These are phyloP conservation scores for Echites panduratus DNA, from an alignment of 257 asterid species.

Conservation along the genomic window DNA sequence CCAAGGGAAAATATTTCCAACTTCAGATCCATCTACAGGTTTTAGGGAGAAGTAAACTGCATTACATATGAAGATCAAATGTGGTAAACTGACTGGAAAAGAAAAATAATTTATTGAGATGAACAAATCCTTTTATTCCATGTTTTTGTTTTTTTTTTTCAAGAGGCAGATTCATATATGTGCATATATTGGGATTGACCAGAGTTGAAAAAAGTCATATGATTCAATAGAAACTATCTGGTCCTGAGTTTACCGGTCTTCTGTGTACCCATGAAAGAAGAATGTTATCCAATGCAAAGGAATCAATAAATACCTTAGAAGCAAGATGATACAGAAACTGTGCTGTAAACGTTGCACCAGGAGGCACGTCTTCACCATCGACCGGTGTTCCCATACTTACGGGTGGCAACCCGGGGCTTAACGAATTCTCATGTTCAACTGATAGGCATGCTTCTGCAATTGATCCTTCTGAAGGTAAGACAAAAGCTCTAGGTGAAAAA, in stretches of 20 bases:
- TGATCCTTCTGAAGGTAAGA: constrained; percentile 97
- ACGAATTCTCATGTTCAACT: constrained; percentile 61
- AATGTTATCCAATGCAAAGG: constrained; percentile 2
- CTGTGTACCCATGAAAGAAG: neutral
- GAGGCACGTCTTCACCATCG: constrained; percentile 70
- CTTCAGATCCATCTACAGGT: constrained; percentile 96
- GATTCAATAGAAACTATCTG: neutral
- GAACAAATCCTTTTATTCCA: too few species aligned
- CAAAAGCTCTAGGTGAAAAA: constrained; percentile 82
- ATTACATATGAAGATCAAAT: constrained; percentile 11
- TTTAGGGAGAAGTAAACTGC: constrained; percentile 22
- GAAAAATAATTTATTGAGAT: neutral
- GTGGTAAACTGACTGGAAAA: constrained; percentile 8
- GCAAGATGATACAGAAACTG: constrained; percentile 91
- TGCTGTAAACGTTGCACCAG: constrained; percentile 86
- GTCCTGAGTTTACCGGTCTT: neutral
- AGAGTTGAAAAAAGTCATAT: neutral
- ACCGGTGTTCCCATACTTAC: constrained; percentile 58
- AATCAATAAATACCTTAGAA: constrained; percentile 45
- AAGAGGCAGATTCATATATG: neutral
- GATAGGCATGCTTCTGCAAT: constrained; percentile 80
- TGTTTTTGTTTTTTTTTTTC: neutral
- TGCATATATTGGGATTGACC: neutral
- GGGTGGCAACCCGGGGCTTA: constrained; percentile 92
- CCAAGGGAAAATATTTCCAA: constrained; percentile 97